phyloP scores from a whole-genome alignment of 352 stramenopile genomes.

The Globisporangium acanthophoron region DNA sequence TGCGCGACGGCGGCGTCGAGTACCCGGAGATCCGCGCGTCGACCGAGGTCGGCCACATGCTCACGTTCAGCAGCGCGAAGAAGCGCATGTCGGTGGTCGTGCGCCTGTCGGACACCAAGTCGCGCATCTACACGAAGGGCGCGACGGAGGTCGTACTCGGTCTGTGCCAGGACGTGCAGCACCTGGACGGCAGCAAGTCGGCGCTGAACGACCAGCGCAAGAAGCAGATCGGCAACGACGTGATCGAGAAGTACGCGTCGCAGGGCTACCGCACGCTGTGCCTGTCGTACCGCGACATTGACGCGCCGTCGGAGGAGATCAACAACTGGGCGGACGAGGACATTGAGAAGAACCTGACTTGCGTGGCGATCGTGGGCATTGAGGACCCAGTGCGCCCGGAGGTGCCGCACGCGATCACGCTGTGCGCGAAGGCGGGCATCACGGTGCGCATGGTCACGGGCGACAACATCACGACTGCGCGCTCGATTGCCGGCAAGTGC shows the following conservation, averaged over 20 bases:
- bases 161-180: slow-evolving; percentile 63
- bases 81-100: slow-evolving; percentile 79
- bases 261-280: slow-evolving; percentile 82
- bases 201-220: slow-evolving; percentile 25
- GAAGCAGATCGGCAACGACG: slow-evolving; percentile 34
- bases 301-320: slow-evolving; percentile 53
- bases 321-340: slow-evolving; percentile 68
- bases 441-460: slow-evolving; percentile 98
- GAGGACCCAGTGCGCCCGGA: slow-evolving; percentile 92
- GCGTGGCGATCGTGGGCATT: slow-evolving; percentile 89
- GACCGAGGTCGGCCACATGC: slow-evolving; percentile 62
- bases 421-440: slow-evolving; percentile 93
- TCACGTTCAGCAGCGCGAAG: slow-evolving; percentile 81
- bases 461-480: slow-evolving; percentile 95
- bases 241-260: slow-evolving; percentile 54
- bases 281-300: slow-evolving; percentile 80
- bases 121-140: slow-evolving; percentile 73
- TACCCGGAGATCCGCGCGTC: slow-evolving; percentile 41
- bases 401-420: slow-evolving; percentile 90
- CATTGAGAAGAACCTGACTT: slow-evolving; percentile 86
- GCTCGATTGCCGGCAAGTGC: slow-evolving; percentile 70
- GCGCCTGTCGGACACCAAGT: slow-evolving; percentile 25
- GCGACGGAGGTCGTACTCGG: slow-evolving; percentile 70
- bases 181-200: slow-evolving; percentile 35
- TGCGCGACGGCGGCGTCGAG: slow-evolving; percentile 63